Base-by-base conservation (phyloP, 2,329 filamentous ascomycete genomes). In the Paecilomyces sp. region DNA sequence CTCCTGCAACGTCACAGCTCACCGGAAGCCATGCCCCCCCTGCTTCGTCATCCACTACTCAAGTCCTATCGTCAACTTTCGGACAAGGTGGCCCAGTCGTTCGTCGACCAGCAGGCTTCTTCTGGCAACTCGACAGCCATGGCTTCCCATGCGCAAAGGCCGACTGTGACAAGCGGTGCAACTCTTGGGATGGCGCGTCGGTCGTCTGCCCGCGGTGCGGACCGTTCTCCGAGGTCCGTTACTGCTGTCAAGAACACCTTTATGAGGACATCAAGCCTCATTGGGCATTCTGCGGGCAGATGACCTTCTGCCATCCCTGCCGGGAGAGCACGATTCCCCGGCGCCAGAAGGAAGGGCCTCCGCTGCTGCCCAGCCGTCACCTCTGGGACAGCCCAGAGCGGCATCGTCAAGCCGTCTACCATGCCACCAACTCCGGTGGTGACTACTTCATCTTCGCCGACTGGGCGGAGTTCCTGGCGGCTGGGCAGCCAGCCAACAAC, bases 91-190 rank as follows among this genome's bases (percentile, higher is more conserved):
- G 9, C 5, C 34, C 57, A 36, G 56, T 60, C 9, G 58, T 33
- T 15, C 58, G 61, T n/a, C 67, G 64, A 41, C 63, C 62, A 9
- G 57, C 62, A 8, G 61, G 59, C 1, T 71, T 66, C 51, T 68
- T 68, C 56, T 71, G 64, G 62, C 66, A 85, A 78, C 58, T 82
- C 75, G 61, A 84, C 76, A 63, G 80, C 77, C 18, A 79, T 77
- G 15, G 80, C 73, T 76, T 85, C 75, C 66, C 60, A n/a, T 76
- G 74, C 57, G 61, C 63, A 13, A 64, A 62, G 55, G 15, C 31
- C 2, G 60, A 60, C 41, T 76, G 75, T 54, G 56, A 68, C 22
- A 67, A 66, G 30, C 62, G 64, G 41, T 77, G 74, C 57, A 67
- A 65, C 56, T 61, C 66, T 15, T 69, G 66, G 66, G 72, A 77